A percentile compares a stretch with the other conserved stretches of the same genome.
These are phyloP conservation scores for Gryganskiella cystojenkinii DNA, from an alignment of 192 early-diverging fungal species.

Conservation along the genomic window DNA sequence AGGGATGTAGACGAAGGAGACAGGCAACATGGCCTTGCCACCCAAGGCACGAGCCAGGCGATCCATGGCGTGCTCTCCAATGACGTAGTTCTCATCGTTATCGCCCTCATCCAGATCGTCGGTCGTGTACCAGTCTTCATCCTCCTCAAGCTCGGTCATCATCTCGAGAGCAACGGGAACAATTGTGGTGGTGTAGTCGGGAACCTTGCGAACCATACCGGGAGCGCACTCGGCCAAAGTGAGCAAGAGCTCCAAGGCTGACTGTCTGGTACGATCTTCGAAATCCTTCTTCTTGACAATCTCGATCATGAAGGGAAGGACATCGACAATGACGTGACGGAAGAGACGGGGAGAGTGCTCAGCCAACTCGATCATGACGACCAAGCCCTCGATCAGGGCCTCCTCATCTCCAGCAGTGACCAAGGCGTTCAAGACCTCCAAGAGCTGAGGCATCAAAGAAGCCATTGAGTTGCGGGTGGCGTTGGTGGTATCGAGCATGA, in stretches of 20 bases:
- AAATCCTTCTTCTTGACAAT: slow-evolving; percentile 86
- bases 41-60: slow-evolving; percentile 87
- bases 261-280: slow-evolving; percentile 87
- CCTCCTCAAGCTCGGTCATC: slow-evolving; percentile 95
- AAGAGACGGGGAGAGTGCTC: slow-evolving; percentile 86
- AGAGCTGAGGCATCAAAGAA: slow-evolving; percentile 84
- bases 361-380: slow-evolving; percentile 88
- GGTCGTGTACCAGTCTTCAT: slow-evolving; percentile 88
- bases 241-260: slow-evolving; percentile 91
- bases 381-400: slow-evolving; percentile 75
- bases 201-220: slow-evolving; percentile 90
- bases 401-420: slow-evolving; percentile 77
- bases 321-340: slow-evolving; percentile 76
- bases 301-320: slow-evolving; percentile 79
- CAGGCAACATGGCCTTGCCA: slow-evolving; percentile 90
- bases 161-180: slow-evolving; percentile 93
- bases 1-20: slow-evolving; percentile 90
- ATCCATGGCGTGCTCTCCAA: slow-evolving; percentile 97
- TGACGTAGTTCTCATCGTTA: slow-evolving; percentile 87
- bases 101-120: slow-evolving; percentile 92
- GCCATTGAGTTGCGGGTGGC: slow-evolving; percentile 64
- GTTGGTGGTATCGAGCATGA: slow-evolving; percentile 76
- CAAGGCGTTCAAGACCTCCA: slow-evolving; percentile 82
- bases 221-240: slow-evolving; percentile 91
- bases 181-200: slow-evolving; percentile 79